Evolutionary conservation across 2,329 filamentous ascomycete genomes (phyloP).

Genomic region (Zymoseptoria tritici): DNA sequence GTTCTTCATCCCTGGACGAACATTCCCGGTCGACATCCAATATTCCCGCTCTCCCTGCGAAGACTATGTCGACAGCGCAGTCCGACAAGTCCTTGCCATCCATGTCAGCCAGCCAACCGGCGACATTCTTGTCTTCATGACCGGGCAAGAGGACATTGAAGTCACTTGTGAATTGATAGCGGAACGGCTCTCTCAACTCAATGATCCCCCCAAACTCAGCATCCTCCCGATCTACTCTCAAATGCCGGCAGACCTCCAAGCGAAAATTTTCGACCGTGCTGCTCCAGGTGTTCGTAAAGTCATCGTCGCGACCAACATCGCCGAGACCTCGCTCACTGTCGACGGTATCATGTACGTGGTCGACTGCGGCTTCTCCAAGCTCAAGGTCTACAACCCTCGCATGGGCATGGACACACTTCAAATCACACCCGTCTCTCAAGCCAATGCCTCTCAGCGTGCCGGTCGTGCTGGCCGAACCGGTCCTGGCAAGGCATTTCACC

Average conservation of each 20-base stretch:
- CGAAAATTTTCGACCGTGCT: constrained; percentile 93
- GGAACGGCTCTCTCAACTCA: constrained; percentile 78
- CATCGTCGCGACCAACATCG: constrained; percentile 97
- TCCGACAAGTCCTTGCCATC: constrained; percentile 91
- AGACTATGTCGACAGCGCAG: constrained; percentile 94
- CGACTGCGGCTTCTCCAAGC: constrained; percentile 89
- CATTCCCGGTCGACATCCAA: constrained; percentile 94
- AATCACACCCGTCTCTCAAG: constrained; percentile 94
- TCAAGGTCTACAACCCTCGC: constrained; percentile 96
- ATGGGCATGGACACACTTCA: constrained; percentile 99
- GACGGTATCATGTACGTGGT: constrained; percentile 99
- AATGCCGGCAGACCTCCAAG: constrained; percentile 96
- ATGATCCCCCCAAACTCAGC: constrained; percentile 88
- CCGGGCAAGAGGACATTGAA: constrained; percentile 96
- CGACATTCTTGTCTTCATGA: constrained; percentile 98
- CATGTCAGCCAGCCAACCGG: constrained; percentile 90
- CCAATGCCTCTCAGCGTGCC: constrained; percentile 87
- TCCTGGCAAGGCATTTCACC: constrained; percentile 86
- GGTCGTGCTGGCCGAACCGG: constrained; percentile 91
- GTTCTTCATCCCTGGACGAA: constrained; percentile 90
- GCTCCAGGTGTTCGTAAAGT: constrained; percentile 88
- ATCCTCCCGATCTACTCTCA: constrained; percentile 98
- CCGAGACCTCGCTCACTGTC: constrained; percentile 93
- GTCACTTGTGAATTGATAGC: constrained; percentile 89
- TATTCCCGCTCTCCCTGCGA: constrained; percentile 92